Conservation (phyloP, 2,329 filamentous ascomycete genomes). For the Aureobasidium leucospermi region DNA sequence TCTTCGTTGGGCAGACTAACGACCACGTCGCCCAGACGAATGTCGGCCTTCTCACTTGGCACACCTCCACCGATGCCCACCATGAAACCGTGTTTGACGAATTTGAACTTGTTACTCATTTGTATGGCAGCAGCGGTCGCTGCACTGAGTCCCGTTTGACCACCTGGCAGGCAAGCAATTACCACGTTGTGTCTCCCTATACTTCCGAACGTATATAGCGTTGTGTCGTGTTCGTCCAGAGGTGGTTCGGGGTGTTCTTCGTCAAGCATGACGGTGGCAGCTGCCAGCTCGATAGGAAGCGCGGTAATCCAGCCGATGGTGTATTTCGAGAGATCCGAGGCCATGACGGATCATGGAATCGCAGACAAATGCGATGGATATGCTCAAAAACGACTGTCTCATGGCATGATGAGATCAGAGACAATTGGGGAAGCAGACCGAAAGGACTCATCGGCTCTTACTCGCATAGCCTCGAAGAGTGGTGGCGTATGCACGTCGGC, state of each 20-base stretch:
- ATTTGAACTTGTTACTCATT: conserved; percentile 16
- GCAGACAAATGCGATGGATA: too few relatives aligned
- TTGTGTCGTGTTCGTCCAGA: conserved; percentile 3
- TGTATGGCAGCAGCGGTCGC: conserved; percentile 16
- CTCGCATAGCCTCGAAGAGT: too few relatives aligned
- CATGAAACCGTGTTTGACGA: conserved; percentile 12
- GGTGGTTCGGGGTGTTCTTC: conserved; percentile 10
- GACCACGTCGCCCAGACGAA: conserved; percentile 22
- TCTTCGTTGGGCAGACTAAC: conserved; percentile 18
- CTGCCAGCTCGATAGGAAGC: conserved; percentile 17
- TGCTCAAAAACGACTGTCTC: too few relatives aligned
- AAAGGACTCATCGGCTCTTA: too few relatives aligned
- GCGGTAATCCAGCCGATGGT: conserved; percentile 20
- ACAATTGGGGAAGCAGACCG: too few relatives aligned
- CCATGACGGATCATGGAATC: too few relatives aligned
- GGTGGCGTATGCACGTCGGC: too few relatives aligned
- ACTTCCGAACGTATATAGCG: conserved; percentile 16
- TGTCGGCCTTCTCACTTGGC: neutral
- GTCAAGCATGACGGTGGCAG: conserved; percentile 17
- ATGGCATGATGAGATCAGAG: too few relatives aligned
- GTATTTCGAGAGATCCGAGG: neutral
- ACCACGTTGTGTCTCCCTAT: conserved; percentile 17
- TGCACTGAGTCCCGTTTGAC: conserved; percentile 12
- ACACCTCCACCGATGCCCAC: conserved; percentile 21
- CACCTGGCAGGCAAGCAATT: conserved; percentile 16